Conservation (phyloP, 2,329 filamentous ascomycete genomes). For the Epichloe uncinata region DNA sequence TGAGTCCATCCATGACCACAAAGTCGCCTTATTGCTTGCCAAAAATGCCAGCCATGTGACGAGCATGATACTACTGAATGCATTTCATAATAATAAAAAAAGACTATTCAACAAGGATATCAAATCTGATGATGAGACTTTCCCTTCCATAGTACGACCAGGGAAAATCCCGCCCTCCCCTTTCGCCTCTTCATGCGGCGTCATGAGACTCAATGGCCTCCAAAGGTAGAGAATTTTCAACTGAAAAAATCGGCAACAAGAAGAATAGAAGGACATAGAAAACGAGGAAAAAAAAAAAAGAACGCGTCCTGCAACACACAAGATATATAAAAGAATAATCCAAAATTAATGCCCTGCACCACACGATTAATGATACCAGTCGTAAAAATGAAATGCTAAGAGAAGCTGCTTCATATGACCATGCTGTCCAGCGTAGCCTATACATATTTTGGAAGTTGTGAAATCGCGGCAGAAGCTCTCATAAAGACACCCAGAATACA, state of each 20-base stretch:
- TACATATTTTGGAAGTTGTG: background rate
- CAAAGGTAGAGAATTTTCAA: background rate
- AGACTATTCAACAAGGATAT: conserved; percentile 6
- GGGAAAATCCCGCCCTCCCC: background rate
- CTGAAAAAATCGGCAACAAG: background rate
- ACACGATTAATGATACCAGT: background rate
- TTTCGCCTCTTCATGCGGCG: background rate
- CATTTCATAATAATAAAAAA: background rate
- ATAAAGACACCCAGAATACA: conserved; percentile 6
- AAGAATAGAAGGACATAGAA: background rate
- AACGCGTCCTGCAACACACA: background rate
- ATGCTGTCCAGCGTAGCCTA: background rate
- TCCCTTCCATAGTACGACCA: background rate
- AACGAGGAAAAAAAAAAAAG: background rate
- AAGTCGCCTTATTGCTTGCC: no score
- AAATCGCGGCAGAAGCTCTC: background rate
- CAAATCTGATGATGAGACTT: background rate
- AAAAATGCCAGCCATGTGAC: no score
- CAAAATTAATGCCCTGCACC: background rate
- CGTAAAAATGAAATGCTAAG: background rate
- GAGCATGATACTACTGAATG: background rate
- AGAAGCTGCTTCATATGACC: conserved; percentile 1
- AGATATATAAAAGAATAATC: background rate
- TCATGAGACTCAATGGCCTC: background rate
- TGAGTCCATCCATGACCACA: no score